phyloP scores from a whole-genome alignment of 2,329 filamentous ascomycete genomes.

The Pyricularia pennisetigena region DNA sequence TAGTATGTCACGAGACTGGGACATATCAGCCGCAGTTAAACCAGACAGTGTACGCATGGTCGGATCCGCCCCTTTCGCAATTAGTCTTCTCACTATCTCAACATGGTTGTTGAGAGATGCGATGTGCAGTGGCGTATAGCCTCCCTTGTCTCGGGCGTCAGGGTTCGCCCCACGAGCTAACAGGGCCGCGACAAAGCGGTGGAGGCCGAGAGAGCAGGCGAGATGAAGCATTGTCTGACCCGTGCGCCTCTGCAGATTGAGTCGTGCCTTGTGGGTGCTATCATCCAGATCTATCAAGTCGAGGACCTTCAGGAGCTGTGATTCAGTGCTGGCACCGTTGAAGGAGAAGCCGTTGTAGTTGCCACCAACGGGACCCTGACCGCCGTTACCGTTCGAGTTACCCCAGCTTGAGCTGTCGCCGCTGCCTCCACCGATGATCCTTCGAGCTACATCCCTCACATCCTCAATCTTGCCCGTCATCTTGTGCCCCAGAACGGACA shows the following conservation, averaged over 20 bases:
- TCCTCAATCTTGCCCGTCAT: slow-evolving; percentile 54
- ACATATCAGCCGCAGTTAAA: slow-evolving; percentile 61
- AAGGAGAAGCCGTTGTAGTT: slow-evolving; percentile 26
- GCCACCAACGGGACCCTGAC: slow-evolving; percentile 17
- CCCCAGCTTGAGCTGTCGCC: slow-evolving; percentile 10
- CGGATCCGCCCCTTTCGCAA: slow-evolving; percentile 64
- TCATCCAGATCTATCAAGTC: slow-evolving; percentile 73
- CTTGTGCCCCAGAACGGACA: slow-evolving; percentile 55
- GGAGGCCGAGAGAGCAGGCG: slow-evolving; percentile 64
- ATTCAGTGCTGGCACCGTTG: slow-evolving; percentile 43
- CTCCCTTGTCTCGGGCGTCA: slow-evolving; percentile 64
- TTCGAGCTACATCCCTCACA: slow-evolving; percentile 49
- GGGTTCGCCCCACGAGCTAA: slow-evolving; percentile 70
- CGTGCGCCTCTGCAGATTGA: slow-evolving; percentile 50
- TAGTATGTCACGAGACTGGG: slow-evolving; percentile 53
- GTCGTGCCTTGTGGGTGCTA: slow-evolving; percentile 54
- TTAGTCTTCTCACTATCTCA: slow-evolving; percentile 66
- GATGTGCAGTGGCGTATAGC: slow-evolving; percentile 75
- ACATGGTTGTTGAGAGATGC: slow-evolving; percentile 67
- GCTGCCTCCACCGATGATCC: slow-evolving; percentile 46
- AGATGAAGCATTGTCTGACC: slow-evolving; percentile 78
- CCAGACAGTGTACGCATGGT: slow-evolving; percentile 60
- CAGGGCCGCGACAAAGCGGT: slow-evolving; percentile 66
- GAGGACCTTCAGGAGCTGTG: slow-evolving; percentile 61
- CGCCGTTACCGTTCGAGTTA: slow-evolving; percentile 30